These are phyloP conservation scores for Phaeodactylum tricornutum DNA, from an alignment of 108 stramenopile genomes.

Conservation along the genomic window DNA sequence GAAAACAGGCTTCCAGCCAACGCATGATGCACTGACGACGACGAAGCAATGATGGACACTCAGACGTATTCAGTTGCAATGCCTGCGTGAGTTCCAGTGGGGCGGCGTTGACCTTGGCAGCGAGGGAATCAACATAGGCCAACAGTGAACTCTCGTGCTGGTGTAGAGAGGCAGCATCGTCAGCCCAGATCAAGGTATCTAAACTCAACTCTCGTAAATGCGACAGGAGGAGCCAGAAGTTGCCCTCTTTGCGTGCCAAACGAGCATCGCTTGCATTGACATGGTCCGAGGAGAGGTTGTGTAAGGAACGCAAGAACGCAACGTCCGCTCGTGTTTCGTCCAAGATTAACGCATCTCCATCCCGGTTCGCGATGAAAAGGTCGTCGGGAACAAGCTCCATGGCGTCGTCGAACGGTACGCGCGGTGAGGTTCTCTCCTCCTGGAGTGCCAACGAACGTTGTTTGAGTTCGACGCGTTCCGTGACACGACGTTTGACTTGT, in stretches of 20 bases:
- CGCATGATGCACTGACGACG: slow-evolving; percentile 34
- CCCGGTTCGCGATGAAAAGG: too few species aligned
- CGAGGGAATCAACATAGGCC: slow-evolving; percentile 13
- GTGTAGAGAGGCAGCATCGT: slow-evolving; percentile 21
- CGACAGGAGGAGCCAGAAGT: slow-evolving; percentile 51
- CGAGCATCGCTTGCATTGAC: not conserved
- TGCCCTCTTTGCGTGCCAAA: slow-evolving; percentile 26
- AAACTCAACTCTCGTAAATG: slow-evolving; percentile 33
- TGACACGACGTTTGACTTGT: slow-evolving; percentile 19
- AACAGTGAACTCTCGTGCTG: slow-evolving; percentile 3
- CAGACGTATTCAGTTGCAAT: slow-evolving; percentile 4
- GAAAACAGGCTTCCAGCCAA: slow-evolving; percentile 55
- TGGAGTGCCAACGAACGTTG: too few species aligned
- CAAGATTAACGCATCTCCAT: too few species aligned
- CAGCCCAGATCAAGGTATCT: slow-evolving; percentile 38
- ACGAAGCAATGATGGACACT: slow-evolving; percentile 15
- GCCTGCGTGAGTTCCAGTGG: slow-evolving; percentile 32
- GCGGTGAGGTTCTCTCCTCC: too few species aligned
- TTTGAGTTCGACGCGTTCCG: slow-evolving; percentile 22
- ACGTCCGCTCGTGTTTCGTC: slow-evolving; percentile 33
- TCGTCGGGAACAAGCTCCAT: too few species aligned
- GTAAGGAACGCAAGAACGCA: slow-evolving; percentile 25
- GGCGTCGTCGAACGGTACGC: too few species aligned
- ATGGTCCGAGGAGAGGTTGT: slow-evolving; percentile 9
- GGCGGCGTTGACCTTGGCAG: slow-evolving; percentile 12